phyloP scores from a whole-genome alignment of 2,329 filamentous ascomycete species.

The Colletotrichum kahawae region DNA sequence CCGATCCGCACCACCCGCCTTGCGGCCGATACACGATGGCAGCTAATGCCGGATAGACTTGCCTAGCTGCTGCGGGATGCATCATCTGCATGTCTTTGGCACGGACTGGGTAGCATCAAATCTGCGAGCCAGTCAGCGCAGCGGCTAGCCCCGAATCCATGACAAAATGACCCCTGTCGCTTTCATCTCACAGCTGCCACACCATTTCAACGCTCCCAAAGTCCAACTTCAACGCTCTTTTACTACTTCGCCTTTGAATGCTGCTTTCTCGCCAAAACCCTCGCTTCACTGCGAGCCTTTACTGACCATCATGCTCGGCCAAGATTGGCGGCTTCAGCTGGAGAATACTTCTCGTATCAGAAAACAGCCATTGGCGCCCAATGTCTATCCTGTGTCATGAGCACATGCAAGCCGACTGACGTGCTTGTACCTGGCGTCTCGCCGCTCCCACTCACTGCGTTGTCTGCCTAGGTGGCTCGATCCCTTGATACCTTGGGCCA shows the following conservation, averaged over 20 bases:
- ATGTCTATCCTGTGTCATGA: constrained; percentile 18
- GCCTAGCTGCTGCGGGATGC: constrained; percentile 23
- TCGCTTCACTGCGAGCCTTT: background rate
- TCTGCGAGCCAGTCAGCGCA: constrained; percentile 21
- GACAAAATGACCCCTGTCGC: constrained; percentile 17
- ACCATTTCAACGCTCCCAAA: constrained; percentile 15
- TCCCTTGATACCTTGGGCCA: constrained; percentile 18
- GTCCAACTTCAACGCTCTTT: constrained; percentile 4
- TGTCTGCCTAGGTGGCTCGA: background rate
- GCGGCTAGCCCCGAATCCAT: constrained; percentile 20
- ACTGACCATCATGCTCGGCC: background rate
- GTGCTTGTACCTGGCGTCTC: constrained; percentile 13
- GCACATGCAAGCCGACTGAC: constrained; percentile 13
- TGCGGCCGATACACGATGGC: constrained; percentile 22
- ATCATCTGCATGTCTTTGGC: constrained; percentile 22
- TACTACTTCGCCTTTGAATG: background rate
- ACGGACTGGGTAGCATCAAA: constrained; percentile 10
- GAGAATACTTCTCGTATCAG: constrained; percentile 13
- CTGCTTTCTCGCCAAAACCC: background rate
- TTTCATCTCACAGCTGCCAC: constrained; percentile 18
- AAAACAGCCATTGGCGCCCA: constrained; percentile 7
- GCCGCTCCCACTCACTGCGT: background rate
- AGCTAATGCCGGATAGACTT: constrained; percentile 23
- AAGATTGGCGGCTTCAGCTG: constrained; percentile 2
- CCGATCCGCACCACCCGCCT: constrained; percentile 19